Evolutionary conservation across 805 yeast genomes (phyloP).

Genomic region (Kodamaea sagamina): DNA sequence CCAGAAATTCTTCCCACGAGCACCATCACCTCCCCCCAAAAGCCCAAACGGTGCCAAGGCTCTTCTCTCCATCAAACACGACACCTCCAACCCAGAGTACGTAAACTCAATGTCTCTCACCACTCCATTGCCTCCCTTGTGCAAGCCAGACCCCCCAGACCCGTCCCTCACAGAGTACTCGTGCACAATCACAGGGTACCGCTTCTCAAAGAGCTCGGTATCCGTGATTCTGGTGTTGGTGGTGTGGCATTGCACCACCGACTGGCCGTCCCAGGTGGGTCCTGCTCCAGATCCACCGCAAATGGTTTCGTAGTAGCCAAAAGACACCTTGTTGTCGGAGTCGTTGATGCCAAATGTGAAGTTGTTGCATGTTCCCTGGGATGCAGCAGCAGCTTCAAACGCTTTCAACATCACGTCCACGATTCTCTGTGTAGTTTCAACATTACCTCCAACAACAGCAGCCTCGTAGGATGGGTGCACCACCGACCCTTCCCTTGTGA

Average conservation of each 20-base stretch:
- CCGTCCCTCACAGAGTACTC: conserved; percentile 68
- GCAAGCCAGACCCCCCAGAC: conserved; percentile 80
- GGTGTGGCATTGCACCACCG: conserved; percentile 93
- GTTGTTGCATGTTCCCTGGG: conserved; percentile 95
- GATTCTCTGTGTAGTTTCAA: conserved; percentile 89
- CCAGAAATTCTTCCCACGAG: conserved; percentile 57
- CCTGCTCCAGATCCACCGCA: conserved; percentile 98
- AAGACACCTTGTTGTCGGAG: conserved; percentile 52
- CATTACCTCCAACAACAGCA: conserved; percentile 92
- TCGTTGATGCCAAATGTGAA: conserved; percentile 88
- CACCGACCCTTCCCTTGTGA: conserved; percentile 37
- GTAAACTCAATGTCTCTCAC: conserved; percentile 79
- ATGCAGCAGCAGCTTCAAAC: conserved; percentile 86
- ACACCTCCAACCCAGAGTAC: conserved; percentile 52
- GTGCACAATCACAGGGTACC: conserved; percentile 79
- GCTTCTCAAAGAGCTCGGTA: conserved; percentile 81
- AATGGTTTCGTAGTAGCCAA: conserved; percentile 92
- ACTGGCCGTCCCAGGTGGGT: conserved; percentile 78
- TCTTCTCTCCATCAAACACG: conserved; percentile 84
- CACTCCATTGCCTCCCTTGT: conserved; percentile 83
- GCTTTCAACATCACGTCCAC: conserved; percentile 89
- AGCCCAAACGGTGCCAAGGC: conserved; percentile 84
- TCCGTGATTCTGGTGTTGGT: conserved; percentile 93
- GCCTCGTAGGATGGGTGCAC: conserved; percentile 80
- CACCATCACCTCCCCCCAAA: conserved; percentile 77